A percentile compares a stretch with the other conserved stretches of the same genome.
Conservation (phyloP, 306 rosid genomes). For the Dryas drummondii region DNA sequence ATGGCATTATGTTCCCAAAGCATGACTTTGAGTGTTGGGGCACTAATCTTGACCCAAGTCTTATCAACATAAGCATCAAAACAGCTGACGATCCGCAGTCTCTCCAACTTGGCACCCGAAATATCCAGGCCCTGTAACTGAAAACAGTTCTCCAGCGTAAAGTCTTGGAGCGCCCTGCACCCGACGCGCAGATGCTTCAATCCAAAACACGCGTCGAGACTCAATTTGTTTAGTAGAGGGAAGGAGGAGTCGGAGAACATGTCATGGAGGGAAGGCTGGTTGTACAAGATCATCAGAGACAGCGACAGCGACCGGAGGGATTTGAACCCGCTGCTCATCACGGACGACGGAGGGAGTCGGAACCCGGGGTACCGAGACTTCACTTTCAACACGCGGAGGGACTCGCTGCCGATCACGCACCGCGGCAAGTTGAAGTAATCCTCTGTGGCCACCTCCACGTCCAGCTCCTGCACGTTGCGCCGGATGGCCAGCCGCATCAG, state of each 20-base stretch:
- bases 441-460: constrained; percentile 50
- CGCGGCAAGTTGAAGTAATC: constrained; percentile 77
- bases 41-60: constrained; percentile 53
- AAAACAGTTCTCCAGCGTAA: constrained; percentile 50
- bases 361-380: constrained; percentile 54
- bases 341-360: constrained; percentile 66
- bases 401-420: constrained; percentile 48
- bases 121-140: constrained; percentile 55
- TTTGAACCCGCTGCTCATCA: constrained; percentile 53
- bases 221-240: constrained; percentile 52
- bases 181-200: constrained; percentile 47
- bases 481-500: constrained; percentile 63
- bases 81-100: constrained; percentile 43
- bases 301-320: constrained; percentile 50
- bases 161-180: constrained; percentile 46
- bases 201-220: constrained; percentile 51
- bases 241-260: constrained; percentile 56
- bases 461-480: constrained; percentile 57
- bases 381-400: constrained; percentile 43
- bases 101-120: constrained; percentile 40
- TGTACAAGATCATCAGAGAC: constrained; percentile 34
- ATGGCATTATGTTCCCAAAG: constrained; percentile 58
- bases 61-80: constrained; percentile 42
- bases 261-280: constrained; percentile 54
- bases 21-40: constrained; percentile 41